Evolutionary conservation across 371 early-diverging fungal genomes (phyloP).

Genomic region (Lichtheimia corymbifera): DNA sequence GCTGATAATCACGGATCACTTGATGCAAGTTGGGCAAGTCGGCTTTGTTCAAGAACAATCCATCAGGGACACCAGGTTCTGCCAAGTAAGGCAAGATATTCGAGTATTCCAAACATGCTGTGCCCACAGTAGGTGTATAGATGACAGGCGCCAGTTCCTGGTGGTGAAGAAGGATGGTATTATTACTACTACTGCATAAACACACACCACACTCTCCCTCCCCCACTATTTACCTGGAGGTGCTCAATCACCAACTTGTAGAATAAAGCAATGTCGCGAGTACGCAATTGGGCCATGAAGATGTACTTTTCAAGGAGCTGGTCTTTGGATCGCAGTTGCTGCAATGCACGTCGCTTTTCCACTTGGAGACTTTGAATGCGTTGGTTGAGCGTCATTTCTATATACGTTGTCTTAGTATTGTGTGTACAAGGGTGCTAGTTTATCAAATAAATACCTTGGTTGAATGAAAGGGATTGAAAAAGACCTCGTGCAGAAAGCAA

Average conservation of each 20-base stretch:
- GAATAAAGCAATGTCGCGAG: conserved; percentile 77
- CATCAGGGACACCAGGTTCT: conserved; percentile 75
- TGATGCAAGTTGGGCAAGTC: conserved; percentile 59
- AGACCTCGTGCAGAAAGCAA: not conserved
- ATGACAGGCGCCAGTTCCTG: conserved; percentile 79
- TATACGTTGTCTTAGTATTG: conserved; percentile 73
- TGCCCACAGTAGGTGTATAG: conserved; percentile 94
- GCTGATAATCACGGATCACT: conserved; percentile 68
- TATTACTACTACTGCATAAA: not conserved
- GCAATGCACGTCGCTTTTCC: conserved; percentile 71
- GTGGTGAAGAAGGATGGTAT: not conserved
- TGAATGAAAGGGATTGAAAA: not conserved
- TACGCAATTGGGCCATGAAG: conserved; percentile 78
- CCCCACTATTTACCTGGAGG: no score
- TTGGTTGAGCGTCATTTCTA: conserved; percentile 54
- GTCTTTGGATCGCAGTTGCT: conserved; percentile 64
- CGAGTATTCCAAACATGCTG: conserved; percentile 88
- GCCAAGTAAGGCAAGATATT: conserved; percentile 84
- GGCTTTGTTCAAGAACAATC: conserved; percentile 77
- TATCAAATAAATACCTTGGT: not conserved
- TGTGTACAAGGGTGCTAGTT: conserved; percentile 34
- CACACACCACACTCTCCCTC: conserved; percentile 19
- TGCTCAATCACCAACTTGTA: conserved; percentile 76
- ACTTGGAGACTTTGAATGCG: no score
- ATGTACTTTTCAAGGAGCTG: conserved; percentile 78